Percentiles rank a stretch among this genome's conserved stretches.
Evolutionary conservation across 2,329 filamentous ascomycete species (phyloP).

Genomic region (Calonectria hawksworthii): DNA sequence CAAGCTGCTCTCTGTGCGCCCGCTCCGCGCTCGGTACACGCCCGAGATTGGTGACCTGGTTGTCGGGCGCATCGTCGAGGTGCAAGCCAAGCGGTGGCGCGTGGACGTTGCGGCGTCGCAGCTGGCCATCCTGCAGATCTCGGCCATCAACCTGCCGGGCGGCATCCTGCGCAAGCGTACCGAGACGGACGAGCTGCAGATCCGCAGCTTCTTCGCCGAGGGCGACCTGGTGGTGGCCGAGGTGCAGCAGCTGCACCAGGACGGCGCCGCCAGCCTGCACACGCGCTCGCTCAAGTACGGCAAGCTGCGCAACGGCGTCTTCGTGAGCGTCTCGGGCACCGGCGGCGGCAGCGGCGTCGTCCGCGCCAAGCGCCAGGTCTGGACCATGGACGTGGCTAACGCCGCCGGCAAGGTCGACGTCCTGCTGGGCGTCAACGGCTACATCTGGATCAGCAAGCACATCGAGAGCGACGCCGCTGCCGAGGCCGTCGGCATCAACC

Average conservation of each 20-base stretch:
- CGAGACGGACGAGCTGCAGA: constrained; percentile 96
- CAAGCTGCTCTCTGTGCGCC: constrained; percentile 93
- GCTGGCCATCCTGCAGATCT: constrained; percentile 87
- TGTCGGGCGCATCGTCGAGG: constrained; percentile 92
- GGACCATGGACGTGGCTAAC: constrained; percentile 76
- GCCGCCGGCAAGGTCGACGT: constrained; percentile 81
- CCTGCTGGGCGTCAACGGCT: constrained; percentile 94
- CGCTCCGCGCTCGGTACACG: constrained; percentile 91
- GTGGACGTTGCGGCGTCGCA: constrained; percentile 93
- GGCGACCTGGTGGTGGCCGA: constrained; percentile 95
- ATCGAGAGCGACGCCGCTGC: constrained; percentile 69
- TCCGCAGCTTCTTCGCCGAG: constrained; percentile 96
- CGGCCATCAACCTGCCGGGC: constrained; percentile 93
- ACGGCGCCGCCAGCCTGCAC: constrained; percentile 89
- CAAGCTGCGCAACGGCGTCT: constrained; percentile 93
- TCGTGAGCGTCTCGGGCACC: constrained; percentile 84
- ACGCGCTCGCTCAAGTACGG: constrained; percentile 94
- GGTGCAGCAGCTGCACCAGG: constrained; percentile 89
- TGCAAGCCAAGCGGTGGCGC: constrained; percentile 94
- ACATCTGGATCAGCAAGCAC: constrained; percentile 95
- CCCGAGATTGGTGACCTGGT: constrained; percentile 98
- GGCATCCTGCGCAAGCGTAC: constrained; percentile 93
- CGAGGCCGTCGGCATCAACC: constrained; percentile 76
- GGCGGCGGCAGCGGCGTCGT: constrained; percentile 92
- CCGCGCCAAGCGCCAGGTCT: constrained; percentile 86